Conservation (phyloP, 495 filamentous ascomycete genomes). For the Penicillium egyptiacum region DNA sequence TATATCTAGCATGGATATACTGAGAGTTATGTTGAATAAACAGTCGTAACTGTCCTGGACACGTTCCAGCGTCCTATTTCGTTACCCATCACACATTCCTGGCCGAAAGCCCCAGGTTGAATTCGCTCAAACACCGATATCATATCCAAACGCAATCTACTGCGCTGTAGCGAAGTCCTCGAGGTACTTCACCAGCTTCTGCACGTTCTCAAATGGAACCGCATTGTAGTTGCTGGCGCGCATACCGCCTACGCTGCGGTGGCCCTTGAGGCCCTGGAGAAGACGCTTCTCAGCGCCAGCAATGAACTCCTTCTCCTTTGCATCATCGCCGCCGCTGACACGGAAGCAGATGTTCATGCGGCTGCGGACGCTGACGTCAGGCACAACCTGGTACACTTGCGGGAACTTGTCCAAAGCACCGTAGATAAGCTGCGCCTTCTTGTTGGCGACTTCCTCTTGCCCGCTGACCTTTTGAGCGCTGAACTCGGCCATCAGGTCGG, state of each 20-base stretch:
- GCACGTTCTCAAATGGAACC: constrained; percentile 56
- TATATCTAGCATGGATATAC: constrained; percentile 22
- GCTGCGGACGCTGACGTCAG: constrained; percentile 68
- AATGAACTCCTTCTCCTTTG: constrained; percentile 74
- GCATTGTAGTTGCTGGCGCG: constrained; percentile 59
- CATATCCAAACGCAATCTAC: constrained; percentile 16
- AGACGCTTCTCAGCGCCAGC: constrained; percentile 54
- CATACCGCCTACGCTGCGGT: constrained; percentile 72
- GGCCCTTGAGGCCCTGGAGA: constrained; percentile 75
- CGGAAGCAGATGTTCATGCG: constrained; percentile 94
- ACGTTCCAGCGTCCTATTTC: constrained; percentile 12
- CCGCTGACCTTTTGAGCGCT: constrained; percentile 59
- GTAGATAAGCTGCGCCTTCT: constrained; percentile 77
- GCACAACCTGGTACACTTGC: constrained; percentile 68
- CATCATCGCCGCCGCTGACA: constrained; percentile 54
- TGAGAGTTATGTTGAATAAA: constrained; percentile 33
- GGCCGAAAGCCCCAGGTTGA: constrained; percentile 19
- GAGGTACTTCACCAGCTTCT: constrained; percentile 62
- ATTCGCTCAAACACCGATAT: constrained; percentile 11
- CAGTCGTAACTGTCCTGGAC: constrained; percentile 21
- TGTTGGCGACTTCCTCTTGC: constrained; percentile 65
- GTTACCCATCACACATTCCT: constrained; percentile 15
- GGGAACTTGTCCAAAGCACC: constrained; percentile 68
- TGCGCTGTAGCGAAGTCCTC: constrained; percentile 52
- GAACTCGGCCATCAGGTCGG: constrained; percentile 58